phyloP scores from a whole-genome alignment of 2,329 filamentous ascomycete genomes.

The Penicillium sp. region DNA sequence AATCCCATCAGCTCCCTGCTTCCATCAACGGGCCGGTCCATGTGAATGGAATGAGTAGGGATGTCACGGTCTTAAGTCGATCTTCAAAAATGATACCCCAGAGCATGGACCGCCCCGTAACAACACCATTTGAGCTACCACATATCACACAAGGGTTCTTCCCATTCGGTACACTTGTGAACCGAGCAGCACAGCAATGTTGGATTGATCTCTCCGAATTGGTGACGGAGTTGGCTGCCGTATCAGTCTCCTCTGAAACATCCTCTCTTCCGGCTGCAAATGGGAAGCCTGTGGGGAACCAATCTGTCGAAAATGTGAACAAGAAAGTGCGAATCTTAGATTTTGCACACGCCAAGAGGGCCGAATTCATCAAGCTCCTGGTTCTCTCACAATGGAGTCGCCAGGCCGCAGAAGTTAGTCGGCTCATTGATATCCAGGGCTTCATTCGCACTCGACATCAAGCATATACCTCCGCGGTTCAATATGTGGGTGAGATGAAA shows the following conservation, averaged over 20 bases:
- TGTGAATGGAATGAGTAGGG: conserved; percentile 29
- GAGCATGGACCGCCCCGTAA: conserved; percentile 4
- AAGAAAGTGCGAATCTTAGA: conserved; percentile 76
- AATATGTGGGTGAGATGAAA: conserved; percentile 70
- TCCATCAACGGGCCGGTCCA: conserved; percentile 25
- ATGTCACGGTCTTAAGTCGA: conserved; percentile 10
- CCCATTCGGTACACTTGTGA: conserved; percentile 71
- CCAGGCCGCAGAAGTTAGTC: conserved; percentile 74
- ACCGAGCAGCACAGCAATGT: conserved; percentile 77
- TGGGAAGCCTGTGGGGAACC: conserved; percentile 36
- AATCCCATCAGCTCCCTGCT: conserved; percentile 14
- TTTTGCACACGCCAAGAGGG: conserved; percentile 76
- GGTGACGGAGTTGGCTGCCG: conserved; percentile 67
- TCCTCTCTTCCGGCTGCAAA: conserved; percentile 19
- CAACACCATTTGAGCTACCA: conserved; percentile 51
- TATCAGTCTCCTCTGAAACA: conserved; percentile 55
- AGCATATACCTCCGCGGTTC: conserved; percentile 61
- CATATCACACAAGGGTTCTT: conserved; percentile 78
- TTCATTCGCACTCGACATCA: conserved; percentile 67
- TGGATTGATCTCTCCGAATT: conserved; percentile 74
- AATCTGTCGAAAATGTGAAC: conserved; percentile 59
- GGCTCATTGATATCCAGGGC: conserved; percentile 80
- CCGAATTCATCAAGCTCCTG: conserved; percentile 88
- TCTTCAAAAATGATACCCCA: conserved; percentile 3
- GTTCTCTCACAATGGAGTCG: conserved; percentile 90